Evolutionary conservation across 83 land plant species (phyloP).

Genomic region (Picea mariana): DNA sequence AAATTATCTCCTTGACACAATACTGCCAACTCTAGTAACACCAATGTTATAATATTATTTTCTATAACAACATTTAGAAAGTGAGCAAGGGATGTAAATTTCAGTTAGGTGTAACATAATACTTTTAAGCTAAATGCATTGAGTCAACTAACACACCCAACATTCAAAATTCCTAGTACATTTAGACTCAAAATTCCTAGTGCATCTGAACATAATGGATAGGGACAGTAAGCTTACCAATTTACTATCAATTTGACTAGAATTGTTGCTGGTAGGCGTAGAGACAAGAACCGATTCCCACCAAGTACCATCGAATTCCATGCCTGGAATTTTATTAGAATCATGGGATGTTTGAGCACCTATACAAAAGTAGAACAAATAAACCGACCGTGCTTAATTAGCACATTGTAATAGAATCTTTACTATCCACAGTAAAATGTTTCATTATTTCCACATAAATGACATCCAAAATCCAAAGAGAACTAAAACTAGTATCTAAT

Average conservation of each 20-base stretch:
- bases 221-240: constrained; percentile 45
- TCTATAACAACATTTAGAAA: no score
- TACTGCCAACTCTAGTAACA: no score
- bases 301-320: constrained; percentile 50
- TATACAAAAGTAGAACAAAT: constrained; percentile 16
- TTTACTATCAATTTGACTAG: constrained; percentile 58
- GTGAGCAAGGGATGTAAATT: no score
- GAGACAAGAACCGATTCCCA: constrained; percentile 93
- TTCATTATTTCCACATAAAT: background rate
- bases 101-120: no score
- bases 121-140: no score
- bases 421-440: background rate
- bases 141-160: background rate
- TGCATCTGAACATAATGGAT: background rate
- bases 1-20: no score
- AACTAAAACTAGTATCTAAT: background rate
- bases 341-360: constrained; percentile 30
- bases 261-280: constrained; percentile 54
- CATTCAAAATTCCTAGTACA: background rate
- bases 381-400: background rate
- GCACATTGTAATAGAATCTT: background rate
- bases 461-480: background rate
- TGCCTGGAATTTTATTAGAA: constrained; percentile 26
- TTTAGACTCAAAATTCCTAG: background rate
- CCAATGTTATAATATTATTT: no score